Evolutionary conservation across 2,329 filamentous ascomycete species (phyloP), one percentile per base, ranked within the genome.

Genomic region (Penicillium janthinellum): DNA sequence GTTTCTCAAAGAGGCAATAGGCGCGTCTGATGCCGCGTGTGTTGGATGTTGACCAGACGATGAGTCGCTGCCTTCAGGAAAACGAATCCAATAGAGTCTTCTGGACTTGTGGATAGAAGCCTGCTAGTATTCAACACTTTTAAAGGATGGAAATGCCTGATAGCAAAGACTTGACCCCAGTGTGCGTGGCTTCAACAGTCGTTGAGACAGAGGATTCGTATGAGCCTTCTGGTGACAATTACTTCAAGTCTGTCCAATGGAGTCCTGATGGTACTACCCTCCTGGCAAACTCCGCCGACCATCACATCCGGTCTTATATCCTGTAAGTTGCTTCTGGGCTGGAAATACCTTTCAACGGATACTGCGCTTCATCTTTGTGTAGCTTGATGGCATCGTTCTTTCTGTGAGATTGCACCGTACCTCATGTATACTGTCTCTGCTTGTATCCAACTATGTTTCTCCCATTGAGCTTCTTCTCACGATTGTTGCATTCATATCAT

Each of bases 201-300:
- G 20, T 10, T 20, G n/a, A 35, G 5, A 35, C 12, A 2, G n/a
- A 37, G 15, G 22, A 37, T 34, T 37, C 11, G n/a, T 4, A n/a
- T 11, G 37, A 42, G n/a, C 52, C 44, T 10, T 22, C 28, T 15
- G 14, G 17, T n/a, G 54, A 41, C 25, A n/a, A 28, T 25, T 17
- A 57, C 65, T 82, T 80, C 69, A 82, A 79, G 62, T 71, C 72
- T 38, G 79, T 77, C 15, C 74, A 81, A 67, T 83, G 79, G 80
- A 77, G 81, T 7, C 75, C 83, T 15, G 86, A 88, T 69, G 86
- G 86, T 6, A 86, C 83, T 1, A 82, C 79, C 22, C 69, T 88
- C 25, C 69, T 88, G 59, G 83, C 84, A 2, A 80, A 81, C 42
- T 83, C 79, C 58, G 80, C 78, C 20, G 79, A 84, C 63, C 76